A percentile compares a stretch with the other conserved stretches of the same genome.
phyloP scores from a whole-genome alignment of 176 grass and related monocot genomes.

The Oryza rufipogon region DNA sequence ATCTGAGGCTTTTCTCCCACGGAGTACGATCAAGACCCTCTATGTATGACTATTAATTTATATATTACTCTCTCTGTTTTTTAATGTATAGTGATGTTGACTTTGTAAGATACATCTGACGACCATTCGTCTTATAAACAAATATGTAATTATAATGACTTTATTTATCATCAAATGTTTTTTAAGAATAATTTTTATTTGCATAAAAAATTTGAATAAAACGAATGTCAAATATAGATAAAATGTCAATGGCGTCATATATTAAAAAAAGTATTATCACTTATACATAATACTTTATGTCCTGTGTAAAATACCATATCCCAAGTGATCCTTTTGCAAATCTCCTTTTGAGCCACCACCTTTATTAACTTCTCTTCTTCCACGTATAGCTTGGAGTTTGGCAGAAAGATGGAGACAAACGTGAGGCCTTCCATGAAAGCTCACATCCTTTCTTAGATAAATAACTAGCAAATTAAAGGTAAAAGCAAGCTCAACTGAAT shows the following conservation, averaged over 20 bases:
- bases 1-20: background rate
- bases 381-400: constrained; percentile 40
- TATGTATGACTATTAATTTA: background rate
- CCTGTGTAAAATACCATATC: constrained; percentile 39
- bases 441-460: constrained; percentile 21
- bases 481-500: constrained; percentile 9
- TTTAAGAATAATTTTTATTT: no score
- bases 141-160: no score
- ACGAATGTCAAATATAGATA: no score
- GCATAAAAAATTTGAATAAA: no score
- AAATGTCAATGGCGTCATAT: no score
- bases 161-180: no score
- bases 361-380: constrained; percentile 19
- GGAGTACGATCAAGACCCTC: background rate
- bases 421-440: constrained; percentile 43
- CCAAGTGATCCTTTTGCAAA: background rate
- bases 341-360: background rate
- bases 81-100: no score
- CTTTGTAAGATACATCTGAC: no score
- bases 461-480: constrained; percentile 20
- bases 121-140: no score
- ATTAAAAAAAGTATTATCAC: background rate
- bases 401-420: constrained; percentile 38
- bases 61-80: no score
- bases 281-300: background rate